Evolutionary conservation across 2,329 filamentous ascomycete species (phyloP).

Genomic region (Verticillium zaregamsianum): DNA sequence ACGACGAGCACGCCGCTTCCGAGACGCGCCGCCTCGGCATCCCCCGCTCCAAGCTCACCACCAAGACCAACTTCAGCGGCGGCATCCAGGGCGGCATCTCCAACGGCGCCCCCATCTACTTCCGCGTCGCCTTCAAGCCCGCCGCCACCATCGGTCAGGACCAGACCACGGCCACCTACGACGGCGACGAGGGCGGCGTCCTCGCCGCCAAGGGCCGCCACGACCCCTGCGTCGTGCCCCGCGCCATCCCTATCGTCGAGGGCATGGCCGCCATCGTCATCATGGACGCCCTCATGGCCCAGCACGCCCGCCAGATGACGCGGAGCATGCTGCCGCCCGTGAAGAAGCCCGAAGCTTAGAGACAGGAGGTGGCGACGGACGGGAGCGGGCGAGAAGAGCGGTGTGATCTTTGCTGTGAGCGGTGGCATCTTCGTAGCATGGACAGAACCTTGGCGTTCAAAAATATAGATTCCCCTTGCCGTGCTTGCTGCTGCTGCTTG

Average conservation of each 20-base stretch:
- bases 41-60: conserved; percentile 62
- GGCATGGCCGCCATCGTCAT: conserved; percentile 85
- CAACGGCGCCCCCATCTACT: conserved; percentile 92
- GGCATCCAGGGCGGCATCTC: conserved; percentile 95
- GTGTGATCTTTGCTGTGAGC: neutral
- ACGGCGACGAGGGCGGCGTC: conserved; percentile 63
- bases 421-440: neutral
- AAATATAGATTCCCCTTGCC: neutral
- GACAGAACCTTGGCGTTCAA: neutral
- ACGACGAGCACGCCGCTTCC: conserved; percentile 28
- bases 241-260: conserved; percentile 85
- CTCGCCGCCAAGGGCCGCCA: conserved; percentile 91
- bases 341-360: conserved; percentile 7
- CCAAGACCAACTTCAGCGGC: conserved; percentile 91
- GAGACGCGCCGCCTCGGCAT: conserved; percentile 39
- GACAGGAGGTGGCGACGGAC: neutral
- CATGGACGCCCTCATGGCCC: conserved; percentile 82
- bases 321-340: conserved; percentile 11
- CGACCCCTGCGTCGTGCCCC: conserved; percentile 87
- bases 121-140: conserved; percentile 92
- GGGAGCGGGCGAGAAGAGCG: neutral
- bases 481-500: neutral
- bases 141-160: conserved; percentile 89
- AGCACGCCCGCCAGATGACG: conserved; percentile 54
- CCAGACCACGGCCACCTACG: conserved; percentile 79